Evolutionary conservation across 176 grass and related monocot species (phyloP), one percentile per base, ranked within the genome.

Genomic region (Musa schizocarpa): DNA sequence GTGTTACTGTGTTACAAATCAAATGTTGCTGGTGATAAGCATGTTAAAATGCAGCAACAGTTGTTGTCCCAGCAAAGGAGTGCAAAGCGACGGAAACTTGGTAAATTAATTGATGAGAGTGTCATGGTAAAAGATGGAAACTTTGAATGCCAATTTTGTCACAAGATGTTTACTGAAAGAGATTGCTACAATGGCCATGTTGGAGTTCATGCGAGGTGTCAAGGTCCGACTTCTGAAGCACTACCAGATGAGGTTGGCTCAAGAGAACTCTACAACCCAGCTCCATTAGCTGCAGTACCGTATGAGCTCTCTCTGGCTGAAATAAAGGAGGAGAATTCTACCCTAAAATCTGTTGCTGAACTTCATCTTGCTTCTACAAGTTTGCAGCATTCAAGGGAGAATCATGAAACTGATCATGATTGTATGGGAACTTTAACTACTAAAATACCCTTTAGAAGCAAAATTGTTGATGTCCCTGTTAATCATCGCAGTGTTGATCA

Each of bases 81-180:
- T 70, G 66, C 74, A 83, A 99, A 99, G 79, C 89, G 83, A 68
- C 88, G 85, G 52, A 86, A 65, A 74, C 79, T 81, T 66, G 84
- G 84, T 69, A 84, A 81, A 82, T 73, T 76, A 52, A 50, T 89
- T 53, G 52, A 83, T 50, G 83, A 88, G 11, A 25, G 76, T 72
- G 65, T 78, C 63, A 69, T 87, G n/a, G 62, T 68, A 23, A 89
- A 89, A 77, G 91, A 95, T 85, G 91, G 96, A 11, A 89, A 89
- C 56, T 92, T 86, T 79, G 83, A 88, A 82, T 99, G 96, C 25
- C 91, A 86, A 63, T 64, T 92, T 65, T 99, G 96, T 76, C 72
- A 63, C 51, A 88, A 95, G 83, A 86, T 53, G 52, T 99, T 95
- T 69, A 70, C 85, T 43, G 79, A 95, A 74, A 82, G 88, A 82